Base-by-base conservation (phyloP, 805 yeast species). In the Ogataea haglerorum region DNA sequence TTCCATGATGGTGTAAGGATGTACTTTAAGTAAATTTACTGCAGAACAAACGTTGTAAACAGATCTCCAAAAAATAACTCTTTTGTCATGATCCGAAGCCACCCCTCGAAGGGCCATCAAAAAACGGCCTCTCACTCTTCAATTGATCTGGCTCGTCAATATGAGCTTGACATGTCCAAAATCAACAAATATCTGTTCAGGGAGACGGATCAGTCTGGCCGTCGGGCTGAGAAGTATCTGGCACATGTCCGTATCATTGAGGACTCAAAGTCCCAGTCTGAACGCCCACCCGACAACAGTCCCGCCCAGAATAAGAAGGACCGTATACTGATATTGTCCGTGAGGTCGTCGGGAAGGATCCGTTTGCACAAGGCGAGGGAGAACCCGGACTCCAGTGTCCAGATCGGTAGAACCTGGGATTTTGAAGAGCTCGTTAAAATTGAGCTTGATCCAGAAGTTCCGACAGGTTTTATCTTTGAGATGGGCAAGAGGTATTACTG, bases 401-500 rank as follows among this genome's bases (percentile, higher is more conserved):
- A 90, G 63, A 86, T 90, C 37, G 98, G 98, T 23, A 75, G 96
- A 54, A 84, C 95, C 3, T 90, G 98, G 98, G 80, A 78, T 47
- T 65, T 91, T 53, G 85, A 76, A 45, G 95, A 86, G 51, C 66
- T 91, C 48, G 60, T 69, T 3, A 60, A 63, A 30, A 60, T 90
- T 2, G 78, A 80, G 23, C 69, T 75, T 40, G 86, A 81, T 45
- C 39, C 46, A 23, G 72, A 64, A 19, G 73, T 72, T 10, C 73
- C 69, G 2, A 73, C 76, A 36, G 88, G 90, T 2, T 69, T 85
- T 42, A 46, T 72, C 0, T 67, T 85, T 38, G 67, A 68, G 13
- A 70, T 91, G 57, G 84, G 84, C 29, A 90, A 89, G 56, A 78
- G 73, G 33, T 91, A 90, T 60, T 90, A 80, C 63, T 90, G 97